Conservation (phyloP, 306 rosid species). For the Acacia confusa region DNA sequence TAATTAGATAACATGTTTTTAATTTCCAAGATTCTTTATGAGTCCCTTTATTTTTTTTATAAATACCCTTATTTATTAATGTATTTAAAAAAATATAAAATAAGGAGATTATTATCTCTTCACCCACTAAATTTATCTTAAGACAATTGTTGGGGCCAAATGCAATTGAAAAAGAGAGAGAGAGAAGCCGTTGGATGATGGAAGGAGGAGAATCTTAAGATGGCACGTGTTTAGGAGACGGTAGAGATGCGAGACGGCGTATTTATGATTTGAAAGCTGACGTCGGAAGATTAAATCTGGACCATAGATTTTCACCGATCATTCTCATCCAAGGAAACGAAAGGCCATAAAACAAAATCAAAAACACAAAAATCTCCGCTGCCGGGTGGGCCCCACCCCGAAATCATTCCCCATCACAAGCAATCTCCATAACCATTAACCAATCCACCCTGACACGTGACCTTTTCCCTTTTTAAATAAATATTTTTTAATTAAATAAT, state of each 20-base stretch:
- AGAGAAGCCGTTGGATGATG: too few relatives aligned
- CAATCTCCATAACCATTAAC: background rate
- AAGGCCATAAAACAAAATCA: background rate
- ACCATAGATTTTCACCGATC: background rate
- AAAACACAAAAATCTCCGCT: background rate
- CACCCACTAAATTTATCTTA: too few relatives aligned
- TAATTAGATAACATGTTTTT: too few relatives aligned
- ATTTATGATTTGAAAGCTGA: background rate
- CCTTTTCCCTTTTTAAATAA: background rate
- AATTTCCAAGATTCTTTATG: too few relatives aligned
- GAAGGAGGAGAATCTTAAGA: too few relatives aligned
- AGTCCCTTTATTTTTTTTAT: too few relatives aligned
- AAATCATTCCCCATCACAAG: slow-evolving; percentile 3
- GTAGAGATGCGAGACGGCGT: background rate
- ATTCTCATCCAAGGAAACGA: background rate
- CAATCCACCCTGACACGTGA: slow-evolving; percentile 1
- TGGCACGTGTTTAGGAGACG: background rate
- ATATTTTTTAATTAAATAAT: background rate
- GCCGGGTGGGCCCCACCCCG: background rate
- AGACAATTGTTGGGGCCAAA: too few relatives aligned
- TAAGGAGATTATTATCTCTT: too few relatives aligned
- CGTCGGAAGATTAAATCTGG: background rate
- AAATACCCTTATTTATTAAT: too few relatives aligned
- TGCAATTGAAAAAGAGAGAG: too few relatives aligned
- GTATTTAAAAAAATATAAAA: too few relatives aligned